These are phyloP conservation scores for Eucalyptus leucophloia DNA, from an alignment of 345 rosid species.

Conservation along the genomic window DNA sequence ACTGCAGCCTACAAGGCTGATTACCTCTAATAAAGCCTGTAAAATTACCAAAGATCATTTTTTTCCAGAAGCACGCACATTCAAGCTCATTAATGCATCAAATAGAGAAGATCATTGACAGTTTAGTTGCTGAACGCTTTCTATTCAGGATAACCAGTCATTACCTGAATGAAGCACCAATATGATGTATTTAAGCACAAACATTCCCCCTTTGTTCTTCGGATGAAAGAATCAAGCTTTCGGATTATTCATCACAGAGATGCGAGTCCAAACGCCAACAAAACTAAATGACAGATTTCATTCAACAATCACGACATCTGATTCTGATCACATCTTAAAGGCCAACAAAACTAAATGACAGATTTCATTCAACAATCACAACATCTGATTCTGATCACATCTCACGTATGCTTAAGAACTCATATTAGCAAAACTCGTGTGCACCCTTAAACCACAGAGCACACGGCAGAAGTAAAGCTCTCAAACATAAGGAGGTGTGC, in stretches of 20 bases:
- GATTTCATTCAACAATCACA: neutral
- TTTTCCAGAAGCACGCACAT: neutral
- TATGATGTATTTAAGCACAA: neutral
- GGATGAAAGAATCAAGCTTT: neutral
- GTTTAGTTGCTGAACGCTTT: neutral
- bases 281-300: neutral
- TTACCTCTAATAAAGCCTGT: neutral
- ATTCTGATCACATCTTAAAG: neutral
- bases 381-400: neutral
- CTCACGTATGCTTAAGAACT: neutral
- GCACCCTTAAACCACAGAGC: neutral
- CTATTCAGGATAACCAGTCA: neutral
- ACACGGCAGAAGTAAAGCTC: neutral
- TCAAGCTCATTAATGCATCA: neutral
- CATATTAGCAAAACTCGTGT: neutral
- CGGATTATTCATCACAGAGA: neutral
- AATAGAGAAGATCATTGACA: neutral
- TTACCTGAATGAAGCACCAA: neutral
- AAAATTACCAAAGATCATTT: neutral
- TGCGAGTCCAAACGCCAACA: neutral
- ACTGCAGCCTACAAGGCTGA: neutral
- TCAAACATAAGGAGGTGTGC: neutral
- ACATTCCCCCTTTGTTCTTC: neutral
- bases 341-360: no score
- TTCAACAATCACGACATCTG: neutral